Conservation (phyloP, 257 asterid genomes). For the Paraleonurus japonicus region DNA sequence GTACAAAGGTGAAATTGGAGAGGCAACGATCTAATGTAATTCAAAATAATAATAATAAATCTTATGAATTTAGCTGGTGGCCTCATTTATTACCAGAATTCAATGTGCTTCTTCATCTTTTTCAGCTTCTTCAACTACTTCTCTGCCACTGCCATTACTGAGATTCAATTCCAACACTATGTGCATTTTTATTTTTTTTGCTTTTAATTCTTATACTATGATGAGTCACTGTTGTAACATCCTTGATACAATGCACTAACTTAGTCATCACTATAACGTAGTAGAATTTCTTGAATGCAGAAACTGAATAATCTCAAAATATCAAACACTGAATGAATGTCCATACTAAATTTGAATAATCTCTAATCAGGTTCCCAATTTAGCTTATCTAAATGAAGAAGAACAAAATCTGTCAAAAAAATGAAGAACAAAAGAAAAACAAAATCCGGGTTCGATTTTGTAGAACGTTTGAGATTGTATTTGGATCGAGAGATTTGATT, state of each 20-base stretch:
- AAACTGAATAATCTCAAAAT: no score
- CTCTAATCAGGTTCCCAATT: no score
- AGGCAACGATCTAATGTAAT: background rate
- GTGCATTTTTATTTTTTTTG: background rate
- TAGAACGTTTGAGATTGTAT: background rate
- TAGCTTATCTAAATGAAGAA: background rate
- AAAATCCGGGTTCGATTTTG: background rate
- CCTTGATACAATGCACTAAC: background rate
- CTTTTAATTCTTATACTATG: background rate
- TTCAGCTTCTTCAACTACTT: constrained; percentile 48
- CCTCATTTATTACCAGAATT: constrained; percentile 45
- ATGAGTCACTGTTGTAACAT: background rate
- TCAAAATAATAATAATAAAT: background rate
- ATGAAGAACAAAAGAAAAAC: no score
- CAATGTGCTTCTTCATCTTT: constrained; percentile 28
- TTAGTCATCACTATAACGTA: background rate
- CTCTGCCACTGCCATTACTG: constrained; percentile 46
- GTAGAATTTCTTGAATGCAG: background rate
- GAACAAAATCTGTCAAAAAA: no score
- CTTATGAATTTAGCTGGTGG: constrained; percentile 4
- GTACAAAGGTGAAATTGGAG: background rate
- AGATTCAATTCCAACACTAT: constrained; percentile 28
- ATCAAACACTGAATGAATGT: background rate
- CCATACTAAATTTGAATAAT: background rate
- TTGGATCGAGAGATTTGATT: background rate